Conservation (phyloP, 179 eudicot genomes). For the Spergularia azorica region DNA sequence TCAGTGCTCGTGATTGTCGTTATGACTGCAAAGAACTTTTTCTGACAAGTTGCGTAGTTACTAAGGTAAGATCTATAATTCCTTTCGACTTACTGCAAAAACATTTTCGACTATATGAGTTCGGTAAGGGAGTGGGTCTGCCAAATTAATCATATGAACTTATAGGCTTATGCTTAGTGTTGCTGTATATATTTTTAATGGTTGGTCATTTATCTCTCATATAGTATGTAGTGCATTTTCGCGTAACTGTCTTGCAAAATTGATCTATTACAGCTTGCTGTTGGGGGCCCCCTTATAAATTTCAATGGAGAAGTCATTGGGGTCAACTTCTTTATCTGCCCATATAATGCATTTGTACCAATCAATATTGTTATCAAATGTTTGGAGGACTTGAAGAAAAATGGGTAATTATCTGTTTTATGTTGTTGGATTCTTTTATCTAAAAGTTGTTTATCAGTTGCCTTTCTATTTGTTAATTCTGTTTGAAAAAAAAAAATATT, state of each 20-base stretch:
- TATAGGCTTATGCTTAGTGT: too few species aligned
- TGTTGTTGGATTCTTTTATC: neutral
- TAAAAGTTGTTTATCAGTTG: neutral
- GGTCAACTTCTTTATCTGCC: slow-evolving; percentile 18
- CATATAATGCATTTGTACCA: slow-evolving; percentile 18
- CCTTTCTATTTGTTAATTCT: too few species aligned
- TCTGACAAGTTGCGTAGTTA: slow-evolving; percentile 14
- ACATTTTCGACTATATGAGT: too few species aligned
- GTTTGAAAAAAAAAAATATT: too few species aligned
- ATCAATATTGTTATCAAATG: slow-evolving; percentile 22
- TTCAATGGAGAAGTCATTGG: slow-evolving; percentile 28
- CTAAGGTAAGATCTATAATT: slow-evolving; percentile 9
- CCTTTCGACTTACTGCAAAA: neutral
- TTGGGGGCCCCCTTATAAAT: slow-evolving; percentile 28
- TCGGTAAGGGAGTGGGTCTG: too few species aligned
- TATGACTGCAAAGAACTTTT: slow-evolving; percentile 16
- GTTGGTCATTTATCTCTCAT: too few species aligned
- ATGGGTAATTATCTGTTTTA: slow-evolving; percentile 12
- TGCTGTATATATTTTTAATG: too few species aligned
- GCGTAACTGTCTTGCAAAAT: neutral
- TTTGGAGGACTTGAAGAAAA: slow-evolving; percentile 24
- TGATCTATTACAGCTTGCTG: slow-evolving; percentile 13
- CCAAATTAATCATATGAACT: too few species aligned
- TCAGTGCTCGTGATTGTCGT: slow-evolving; percentile 11
- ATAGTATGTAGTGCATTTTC: neutral